phyloP scores from a whole-genome alignment of 2,329 filamentous ascomycete species.

The Xylaria digitata region DNA sequence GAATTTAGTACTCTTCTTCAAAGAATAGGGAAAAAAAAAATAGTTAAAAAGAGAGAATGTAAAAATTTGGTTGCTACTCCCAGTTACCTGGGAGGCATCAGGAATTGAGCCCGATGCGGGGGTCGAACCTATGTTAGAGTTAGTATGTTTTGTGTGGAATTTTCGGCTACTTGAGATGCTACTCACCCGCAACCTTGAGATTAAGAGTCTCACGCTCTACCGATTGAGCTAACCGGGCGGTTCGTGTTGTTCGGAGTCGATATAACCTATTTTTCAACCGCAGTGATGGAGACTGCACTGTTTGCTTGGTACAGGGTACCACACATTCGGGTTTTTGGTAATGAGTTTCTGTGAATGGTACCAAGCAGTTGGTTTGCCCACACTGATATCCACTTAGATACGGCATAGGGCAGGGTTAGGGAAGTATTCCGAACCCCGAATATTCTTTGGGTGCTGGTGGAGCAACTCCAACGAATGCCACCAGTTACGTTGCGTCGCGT shows the following conservation, averaged over 20 bases:
- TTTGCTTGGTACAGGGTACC: no score
- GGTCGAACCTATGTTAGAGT: slow-evolving; percentile 33
- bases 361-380: no score
- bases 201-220: slow-evolving; percentile 79
- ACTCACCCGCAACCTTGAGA: slow-evolving; percentile 53
- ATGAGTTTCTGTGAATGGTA: no score
- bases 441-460: not conserved
- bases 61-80: slow-evolving; percentile 13
- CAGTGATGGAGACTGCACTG: no score
- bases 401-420: not conserved
- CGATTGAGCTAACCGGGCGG: slow-evolving; percentile 73
- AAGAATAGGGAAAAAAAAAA: no score
- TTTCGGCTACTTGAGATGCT: no score
- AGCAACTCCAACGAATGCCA: no score
- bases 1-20: no score
- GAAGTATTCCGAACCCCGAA: slow-evolving; percentile 13
- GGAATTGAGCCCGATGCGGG: slow-evolving; percentile 41
- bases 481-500: no score
- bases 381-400: not conserved
- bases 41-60: not conserved
- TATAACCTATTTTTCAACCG: no score
- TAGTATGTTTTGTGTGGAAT: not conserved
- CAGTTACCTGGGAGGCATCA: slow-evolving; percentile 24
- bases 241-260: no score
- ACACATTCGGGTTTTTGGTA: no score